A percentile compares a stretch with the other conserved stretches of the same genome.
Evolutionary conservation across 495 filamentous ascomycete genomes (phyloP).

Genomic region (Hyaloscypha hepaticicola): DNA sequence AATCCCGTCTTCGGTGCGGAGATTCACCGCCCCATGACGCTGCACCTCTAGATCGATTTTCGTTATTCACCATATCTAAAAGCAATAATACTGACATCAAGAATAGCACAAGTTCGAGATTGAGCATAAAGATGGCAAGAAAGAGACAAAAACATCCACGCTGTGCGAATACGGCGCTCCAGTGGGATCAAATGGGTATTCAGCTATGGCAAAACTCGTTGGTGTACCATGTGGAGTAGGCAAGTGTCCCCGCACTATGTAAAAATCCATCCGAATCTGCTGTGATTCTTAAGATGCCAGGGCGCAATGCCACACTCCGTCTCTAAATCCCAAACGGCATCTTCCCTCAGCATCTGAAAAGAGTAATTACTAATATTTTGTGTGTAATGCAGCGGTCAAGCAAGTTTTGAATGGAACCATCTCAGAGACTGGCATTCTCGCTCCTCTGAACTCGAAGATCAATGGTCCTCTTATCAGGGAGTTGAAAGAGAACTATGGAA

Average conservation of each 20-base stretch:
- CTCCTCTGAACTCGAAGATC: slow-evolving; percentile 73
- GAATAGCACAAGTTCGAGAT: slow-evolving; percentile 83
- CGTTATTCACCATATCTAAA: too few species aligned
- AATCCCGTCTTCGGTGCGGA: too few species aligned
- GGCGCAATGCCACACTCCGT: too few species aligned
- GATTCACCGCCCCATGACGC: too few species aligned
- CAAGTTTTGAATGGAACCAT: slow-evolving; percentile 81
- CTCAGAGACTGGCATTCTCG: slow-evolving; percentile 70
- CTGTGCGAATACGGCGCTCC: slow-evolving; percentile 83
- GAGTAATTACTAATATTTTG: not conserved
- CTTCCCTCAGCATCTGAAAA: not conserved
- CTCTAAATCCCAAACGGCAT: too few species aligned
- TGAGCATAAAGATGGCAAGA: slow-evolving; percentile 65
- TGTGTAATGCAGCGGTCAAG: slow-evolving; percentile 50
- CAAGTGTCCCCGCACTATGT: not conserved
- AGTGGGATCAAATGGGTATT: slow-evolving; percentile 57
- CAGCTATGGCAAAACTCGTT: slow-evolving; percentile 83
- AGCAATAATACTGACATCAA: not conserved
- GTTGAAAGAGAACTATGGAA: slow-evolving; percentile 58
- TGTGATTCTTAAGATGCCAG: not conserved
- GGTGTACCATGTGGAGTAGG: slow-evolving; percentile 62
- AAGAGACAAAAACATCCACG: slow-evolving; percentile 76
- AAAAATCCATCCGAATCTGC: not conserved
- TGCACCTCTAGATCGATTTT: too few species aligned
- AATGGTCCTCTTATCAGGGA: slow-evolving; percentile 68